Conservation (phyloP, 1,139 yeast genomes). For the Insectozyma bohioensis region DNA sequence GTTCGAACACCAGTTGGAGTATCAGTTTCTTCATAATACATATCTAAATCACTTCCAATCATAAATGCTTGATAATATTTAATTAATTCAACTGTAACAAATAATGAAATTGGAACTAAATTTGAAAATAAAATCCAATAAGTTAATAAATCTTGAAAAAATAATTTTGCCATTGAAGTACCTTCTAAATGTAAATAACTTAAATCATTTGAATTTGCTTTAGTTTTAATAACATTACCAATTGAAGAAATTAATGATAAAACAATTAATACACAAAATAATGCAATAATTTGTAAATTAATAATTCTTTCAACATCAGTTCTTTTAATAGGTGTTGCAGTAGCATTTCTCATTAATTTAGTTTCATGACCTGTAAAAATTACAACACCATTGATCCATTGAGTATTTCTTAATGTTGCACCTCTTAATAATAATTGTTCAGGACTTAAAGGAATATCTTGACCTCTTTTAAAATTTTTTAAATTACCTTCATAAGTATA, state of each 20-base stretch:
- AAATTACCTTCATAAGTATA: conserved; percentile 93
- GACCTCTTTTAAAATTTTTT: conserved; percentile 45
- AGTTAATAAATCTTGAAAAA: conserved; percentile 84
- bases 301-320: conserved; percentile 97
- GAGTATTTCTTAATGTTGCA: conserved; percentile 91
- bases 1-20: conserved; percentile 96
- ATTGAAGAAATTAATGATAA: conserved; percentile 78
- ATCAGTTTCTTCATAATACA: conserved; percentile 84
- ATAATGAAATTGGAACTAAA: conserved; percentile 90
- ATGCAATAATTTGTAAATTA: conserved; percentile 84
- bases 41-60: conserved; percentile 91
- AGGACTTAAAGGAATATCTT: conserved; percentile 65
- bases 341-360: conserved; percentile 96
- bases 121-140: conserved; percentile 96
- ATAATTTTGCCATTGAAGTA: conserved; percentile 64
- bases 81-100: conserved; percentile 93
- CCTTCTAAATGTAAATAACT: conserved; percentile 70
- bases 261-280: conserved; percentile 75
- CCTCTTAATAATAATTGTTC: conserved; percentile 93
- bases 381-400: conserved; percentile 92
- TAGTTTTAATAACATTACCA: conserved; percentile 79
- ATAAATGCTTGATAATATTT: conserved; percentile 93
- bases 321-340: conserved; percentile 95
- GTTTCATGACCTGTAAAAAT: conserved; percentile 98
- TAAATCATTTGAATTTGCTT: conserved; percentile 52